Evolutionary conservation across 176 grass and related monocot species (phyloP), one percentile per base, ranked within the genome.

Genomic region (Rhynchospora tenuis): DNA sequence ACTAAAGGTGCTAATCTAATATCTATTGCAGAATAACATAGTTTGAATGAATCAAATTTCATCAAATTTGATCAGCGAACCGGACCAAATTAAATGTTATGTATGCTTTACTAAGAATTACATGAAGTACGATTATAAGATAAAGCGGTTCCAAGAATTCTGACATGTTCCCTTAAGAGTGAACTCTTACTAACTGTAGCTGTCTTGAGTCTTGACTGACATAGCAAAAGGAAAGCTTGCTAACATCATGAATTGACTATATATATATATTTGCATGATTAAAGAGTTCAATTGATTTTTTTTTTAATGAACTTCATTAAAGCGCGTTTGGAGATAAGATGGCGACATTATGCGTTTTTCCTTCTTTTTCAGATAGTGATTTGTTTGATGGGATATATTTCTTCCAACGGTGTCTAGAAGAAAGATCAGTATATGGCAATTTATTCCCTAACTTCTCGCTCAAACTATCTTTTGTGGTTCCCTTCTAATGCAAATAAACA

Each of bases 291-390:
- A 19, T 73, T 24, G 42, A 9, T 0, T 50, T 71, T 42, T 72
- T 24, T 51, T 26, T 6, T 50, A 10, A 74, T 50, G 19, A 74
- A 51, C 12, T 38, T 74, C 20, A 15, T 52, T 27, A 7, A 75
- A 54, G 22, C 70, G 46, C 22, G 71, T 74, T 52, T 75, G 26
- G 72, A 54, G 46, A 75, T 54, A 52, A 75, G 72, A 75, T 75
- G 46, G 72, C 28, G 72, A 75, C 46, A 22, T 54, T 15, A 28
- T 54, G 72, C 13, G 16, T 71, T 46, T 71, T 74, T 19, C 0
- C 43, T 72, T 72, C 43, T 23, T 45, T 47, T 42, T 44, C 16
- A 45, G 33, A 70, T 27, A 4, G 38, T n/a, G 66, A 44, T 70
- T 44, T 70, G 5, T 29, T 65, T 65, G 62, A 65, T 65, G 62